Conservation (phyloP, 805 yeast species). For the Pichia manshurica region DNA sequence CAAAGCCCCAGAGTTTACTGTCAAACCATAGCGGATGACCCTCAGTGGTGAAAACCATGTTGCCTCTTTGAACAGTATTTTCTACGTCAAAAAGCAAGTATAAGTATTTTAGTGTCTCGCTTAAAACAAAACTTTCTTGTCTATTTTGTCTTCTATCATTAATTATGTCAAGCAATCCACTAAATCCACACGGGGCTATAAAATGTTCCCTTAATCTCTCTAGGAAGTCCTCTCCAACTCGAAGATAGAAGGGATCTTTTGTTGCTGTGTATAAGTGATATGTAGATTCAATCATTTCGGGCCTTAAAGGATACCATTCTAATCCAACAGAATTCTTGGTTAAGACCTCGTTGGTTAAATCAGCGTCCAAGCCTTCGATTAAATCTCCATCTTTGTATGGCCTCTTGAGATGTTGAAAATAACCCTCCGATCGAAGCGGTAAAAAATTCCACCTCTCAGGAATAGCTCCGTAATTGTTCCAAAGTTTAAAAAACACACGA, state of each 20-base stretch:
- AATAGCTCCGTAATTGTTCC: constrained; percentile 73
- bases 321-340: constrained; percentile 41
- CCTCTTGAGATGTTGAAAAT: constrained; percentile 11
- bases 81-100: constrained; percentile 71
- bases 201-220: constrained; percentile 47
- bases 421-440: constrained; percentile 19
- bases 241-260: constrained; percentile 73
- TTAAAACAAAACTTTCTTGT: constrained; percentile 86
- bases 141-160: constrained; percentile 63
- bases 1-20: constrained; percentile 20
- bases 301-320: constrained; percentile 91
- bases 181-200: constrained; percentile 69
- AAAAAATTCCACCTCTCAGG: constrained; percentile 81
- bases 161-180: constrained; percentile 65
- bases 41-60: constrained; percentile 68
- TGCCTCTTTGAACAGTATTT: constrained; percentile 41
- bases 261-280: constrained; percentile 82
- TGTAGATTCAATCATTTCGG: constrained; percentile 87
- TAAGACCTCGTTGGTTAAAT: constrained; percentile 22
- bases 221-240: constrained; percentile 65
- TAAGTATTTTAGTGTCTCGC: constrained; percentile 82
- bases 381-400: constrained; percentile 19
- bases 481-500: constrained; percentile 59
- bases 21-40: constrained; percentile 86
- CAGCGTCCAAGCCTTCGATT: constrained; percentile 18